Evolutionary conservation across 129 eudicot species (phyloP).

Genomic region (Pulicaria dysenterica): DNA sequence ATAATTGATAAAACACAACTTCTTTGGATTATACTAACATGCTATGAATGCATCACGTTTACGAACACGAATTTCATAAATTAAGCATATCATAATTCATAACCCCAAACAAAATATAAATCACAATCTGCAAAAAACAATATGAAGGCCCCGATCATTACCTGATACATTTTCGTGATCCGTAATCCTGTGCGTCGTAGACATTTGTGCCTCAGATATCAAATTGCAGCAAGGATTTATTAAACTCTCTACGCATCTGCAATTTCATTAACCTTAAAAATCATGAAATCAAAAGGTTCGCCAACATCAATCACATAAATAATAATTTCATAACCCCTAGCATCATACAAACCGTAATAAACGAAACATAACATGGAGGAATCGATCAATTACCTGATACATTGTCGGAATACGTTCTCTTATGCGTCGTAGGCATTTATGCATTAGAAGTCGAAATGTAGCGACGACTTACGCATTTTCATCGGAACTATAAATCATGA

Average conservation of each 20-base stretch:
- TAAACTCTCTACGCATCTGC: constrained; percentile 27
- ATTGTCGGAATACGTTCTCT: constrained; percentile 15
- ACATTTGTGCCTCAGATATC: constrained; percentile 30
- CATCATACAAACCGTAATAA: constrained; percentile 1
- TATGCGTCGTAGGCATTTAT: constrained; percentile 11
- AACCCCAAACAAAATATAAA: constrained; percentile 21
- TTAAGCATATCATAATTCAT: constrained; percentile 12
- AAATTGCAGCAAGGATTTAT: constrained; percentile 18
- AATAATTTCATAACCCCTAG: constrained; percentile 7
- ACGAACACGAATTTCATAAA: constrained; percentile 14
- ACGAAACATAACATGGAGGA: neutral
- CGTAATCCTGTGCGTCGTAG: constrained; percentile 22
- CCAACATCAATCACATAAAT: neutral
- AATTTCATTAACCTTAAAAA: neutral
- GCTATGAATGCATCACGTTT: neutral
- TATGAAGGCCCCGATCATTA: constrained; percentile 16
- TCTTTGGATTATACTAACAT: neutral
- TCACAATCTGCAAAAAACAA: constrained; percentile 3
- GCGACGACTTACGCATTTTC: constrained; percentile 19
- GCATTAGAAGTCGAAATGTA: constrained; percentile 13
- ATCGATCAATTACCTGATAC: constrained; percentile 33
- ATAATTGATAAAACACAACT: neutral
- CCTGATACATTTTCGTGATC: constrained; percentile 30
- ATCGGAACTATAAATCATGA: neutral
- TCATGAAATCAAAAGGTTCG: neutral